Conservation (phyloP, 768 basidiomycete genomes). For the Phylloporus sp. region DNA sequence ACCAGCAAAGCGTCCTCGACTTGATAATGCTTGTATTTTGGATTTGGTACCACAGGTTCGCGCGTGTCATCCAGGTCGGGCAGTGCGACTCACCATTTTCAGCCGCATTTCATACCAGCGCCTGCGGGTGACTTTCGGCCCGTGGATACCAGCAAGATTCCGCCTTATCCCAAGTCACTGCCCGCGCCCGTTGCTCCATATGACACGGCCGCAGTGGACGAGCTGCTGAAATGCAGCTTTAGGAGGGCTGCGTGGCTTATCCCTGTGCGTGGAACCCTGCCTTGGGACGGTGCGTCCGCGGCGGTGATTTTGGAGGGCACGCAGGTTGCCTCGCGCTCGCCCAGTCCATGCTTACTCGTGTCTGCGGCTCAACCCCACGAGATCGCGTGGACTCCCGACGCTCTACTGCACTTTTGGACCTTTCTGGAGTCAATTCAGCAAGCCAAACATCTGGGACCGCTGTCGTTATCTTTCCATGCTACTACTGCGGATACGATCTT, state of each 20-base stretch:
- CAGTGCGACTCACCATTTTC: slow-evolving; percentile 11
- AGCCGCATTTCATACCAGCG: slow-evolving; percentile 24
- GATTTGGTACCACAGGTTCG: slow-evolving; percentile 45
- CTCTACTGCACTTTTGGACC: slow-evolving; percentile 46
- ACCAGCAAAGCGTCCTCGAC: slow-evolving; percentile 32
- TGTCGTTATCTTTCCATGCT: slow-evolving; percentile 49
- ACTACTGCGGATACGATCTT: slow-evolving; percentile 16
- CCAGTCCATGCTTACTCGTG: slow-evolving; percentile 18
- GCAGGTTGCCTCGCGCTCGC: slow-evolving; percentile 13
- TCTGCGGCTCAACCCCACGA: slow-evolving; percentile 13
- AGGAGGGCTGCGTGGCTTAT: slow-evolving; percentile 54
- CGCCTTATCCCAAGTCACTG: slow-evolving; percentile 33
- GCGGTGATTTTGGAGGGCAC: slow-evolving; percentile 38
- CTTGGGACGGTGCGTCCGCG: slow-evolving; percentile 44
- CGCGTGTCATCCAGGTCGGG: slow-evolving; percentile 1
- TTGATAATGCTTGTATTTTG: slow-evolving; percentile 35
- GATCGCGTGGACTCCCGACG: slow-evolving; percentile 46
- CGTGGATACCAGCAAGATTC: slow-evolving; percentile 20
- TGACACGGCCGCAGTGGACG: slow-evolving; percentile 29
- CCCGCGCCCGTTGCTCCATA: slow-evolving; percentile 38
- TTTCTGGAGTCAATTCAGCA: slow-evolving; percentile 43
- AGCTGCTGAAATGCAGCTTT: slow-evolving; percentile 29
- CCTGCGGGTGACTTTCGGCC: slow-evolving; percentile 13
- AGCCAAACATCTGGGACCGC: slow-evolving; percentile 37
- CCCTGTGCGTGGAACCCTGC: slow-evolving; percentile 50